These are phyloP conservation scores for Fusarium annulatum DNA, from an alignment of 2,329 filamentous ascomycete species.

Conservation along the genomic window DNA sequence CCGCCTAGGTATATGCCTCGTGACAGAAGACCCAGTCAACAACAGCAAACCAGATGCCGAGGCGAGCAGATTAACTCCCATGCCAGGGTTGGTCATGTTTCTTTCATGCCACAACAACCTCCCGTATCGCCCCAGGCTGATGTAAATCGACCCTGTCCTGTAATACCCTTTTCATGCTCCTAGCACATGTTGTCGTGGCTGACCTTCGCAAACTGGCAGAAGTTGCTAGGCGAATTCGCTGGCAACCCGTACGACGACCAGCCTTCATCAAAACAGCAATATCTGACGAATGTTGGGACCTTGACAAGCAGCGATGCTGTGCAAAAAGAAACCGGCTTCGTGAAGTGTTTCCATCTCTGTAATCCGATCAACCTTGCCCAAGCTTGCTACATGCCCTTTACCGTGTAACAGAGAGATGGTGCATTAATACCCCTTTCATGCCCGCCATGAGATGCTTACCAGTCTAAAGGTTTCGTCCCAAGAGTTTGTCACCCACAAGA, in stretches of 20 bases:
- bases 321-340: neutral
- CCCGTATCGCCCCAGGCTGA: neutral
- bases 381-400: neutral
- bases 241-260: neutral
- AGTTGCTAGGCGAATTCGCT: neutral
- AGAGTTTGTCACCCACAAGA: too few species aligned
- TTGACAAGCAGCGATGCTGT: neutral
- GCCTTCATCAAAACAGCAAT: neutral
- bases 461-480: neutral
- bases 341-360: slow-evolving; percentile 2
- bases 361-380: slow-evolving; percentile 12
- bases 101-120: neutral
- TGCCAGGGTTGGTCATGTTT: neutral
- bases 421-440: neutral
- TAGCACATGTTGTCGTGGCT: neutral
- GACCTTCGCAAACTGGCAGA: slow-evolving; percentile 14
- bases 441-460: neutral
- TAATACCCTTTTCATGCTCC: neutral
- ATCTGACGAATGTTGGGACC: neutral
- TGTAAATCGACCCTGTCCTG: neutral
- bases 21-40: slow-evolving; percentile 2
- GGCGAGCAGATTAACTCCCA: neutral
- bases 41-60: slow-evolving; percentile 9
- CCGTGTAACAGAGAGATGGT: neutral
- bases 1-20: neutral